phyloP scores from a whole-genome alignment of 345 rosid genomes.

The Gossypium rotundifolium region DNA sequence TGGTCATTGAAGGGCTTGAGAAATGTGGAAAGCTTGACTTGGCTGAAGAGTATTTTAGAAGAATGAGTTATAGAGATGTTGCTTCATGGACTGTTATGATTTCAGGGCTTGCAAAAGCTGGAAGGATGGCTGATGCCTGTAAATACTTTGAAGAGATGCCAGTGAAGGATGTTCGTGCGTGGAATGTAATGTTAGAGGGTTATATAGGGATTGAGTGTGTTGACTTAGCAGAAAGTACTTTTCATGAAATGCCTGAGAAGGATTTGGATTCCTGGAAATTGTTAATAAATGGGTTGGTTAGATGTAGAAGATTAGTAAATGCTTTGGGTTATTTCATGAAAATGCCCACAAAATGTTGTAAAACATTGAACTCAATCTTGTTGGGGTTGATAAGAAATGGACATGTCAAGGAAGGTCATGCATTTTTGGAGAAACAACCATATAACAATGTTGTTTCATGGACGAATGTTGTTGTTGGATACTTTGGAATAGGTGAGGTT shows the following conservation, averaged over 20 bases:
- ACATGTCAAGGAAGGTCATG: slow-evolving; percentile 29
- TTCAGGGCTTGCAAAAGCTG: slow-evolving; percentile 28
- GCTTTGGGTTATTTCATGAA: slow-evolving; percentile 22
- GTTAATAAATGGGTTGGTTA: slow-evolving; percentile 24
- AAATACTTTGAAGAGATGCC: slow-evolving; percentile 32
- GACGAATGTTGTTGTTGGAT: slow-evolving; percentile 36
- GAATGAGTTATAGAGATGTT: slow-evolving; percentile 27
- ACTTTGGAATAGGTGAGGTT: slow-evolving; percentile 29
- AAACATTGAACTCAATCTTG: slow-evolving; percentile 30
- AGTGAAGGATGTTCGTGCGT: slow-evolving; percentile 31
- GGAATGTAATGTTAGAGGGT: slow-evolving; percentile 34
- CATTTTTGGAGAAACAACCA: slow-evolving; percentile 27
- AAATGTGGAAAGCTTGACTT: slow-evolving; percentile 19
- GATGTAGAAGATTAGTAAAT: slow-evolving; percentile 10
- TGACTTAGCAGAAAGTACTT: slow-evolving; percentile 26
- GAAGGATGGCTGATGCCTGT: slow-evolving; percentile 28
- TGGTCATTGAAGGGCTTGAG: slow-evolving; percentile 32
- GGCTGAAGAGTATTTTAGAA: slow-evolving; percentile 29
- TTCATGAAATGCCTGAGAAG: slow-evolving; percentile 23
- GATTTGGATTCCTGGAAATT: slow-evolving; percentile 36
- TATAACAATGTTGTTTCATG: slow-evolving; percentile 25
- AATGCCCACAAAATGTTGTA: slow-evolving; percentile 36
- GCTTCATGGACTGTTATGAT: slow-evolving; percentile 42
- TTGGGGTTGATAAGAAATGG: slow-evolving; percentile 29
- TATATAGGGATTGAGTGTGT: slow-evolving; percentile 20